Evolutionary conservation across 257 asterid species (phyloP).

Genomic region (Ophiorrhiza pumila): DNA sequence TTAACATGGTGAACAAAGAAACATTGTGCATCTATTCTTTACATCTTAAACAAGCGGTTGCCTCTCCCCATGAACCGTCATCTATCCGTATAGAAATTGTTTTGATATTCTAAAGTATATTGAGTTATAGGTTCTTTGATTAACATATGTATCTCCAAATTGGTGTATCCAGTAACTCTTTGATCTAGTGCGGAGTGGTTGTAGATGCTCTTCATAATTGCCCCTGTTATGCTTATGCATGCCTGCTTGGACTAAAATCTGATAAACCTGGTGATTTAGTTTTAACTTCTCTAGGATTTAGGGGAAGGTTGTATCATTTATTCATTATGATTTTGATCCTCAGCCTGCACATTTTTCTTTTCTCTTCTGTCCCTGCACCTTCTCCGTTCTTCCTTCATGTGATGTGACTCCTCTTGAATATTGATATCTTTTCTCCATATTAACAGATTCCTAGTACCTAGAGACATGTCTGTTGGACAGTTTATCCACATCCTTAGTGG

Average conservation of each 20-base stretch:
- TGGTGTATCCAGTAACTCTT: neutral
- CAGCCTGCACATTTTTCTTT: neutral
- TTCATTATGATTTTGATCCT: neutral
- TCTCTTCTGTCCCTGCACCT: neutral
- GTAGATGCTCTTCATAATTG: neutral
- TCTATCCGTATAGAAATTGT: neutral
- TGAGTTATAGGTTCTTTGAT: neutral
- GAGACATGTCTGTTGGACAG: conserved; percentile 95
- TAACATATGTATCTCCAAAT: neutral
- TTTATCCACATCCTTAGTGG: conserved; percentile 75
- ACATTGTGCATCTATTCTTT: too few species aligned
- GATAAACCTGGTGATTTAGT: too few species aligned
- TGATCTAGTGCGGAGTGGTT: neutral
- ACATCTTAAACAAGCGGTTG: too few species aligned
- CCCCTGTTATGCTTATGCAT: neutral
- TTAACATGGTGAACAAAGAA: neutral
- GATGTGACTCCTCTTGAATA: neutral
- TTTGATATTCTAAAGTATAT: neutral
- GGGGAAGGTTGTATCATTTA: too few species aligned
- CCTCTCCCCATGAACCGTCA: neutral
- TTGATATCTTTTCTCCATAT: neutral
- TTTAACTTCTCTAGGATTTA: too few species aligned
- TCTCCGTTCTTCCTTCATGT: neutral
- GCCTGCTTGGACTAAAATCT: neutral
- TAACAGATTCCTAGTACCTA: conserved; percentile 84